A percentile compares a stretch with the other conserved stretches of the same genome.
These are phyloP conservation scores for Lasiodiplodia theobromae DNA, from an alignment of 2,329 filamentous ascomycete species.

Conservation along the genomic window DNA sequence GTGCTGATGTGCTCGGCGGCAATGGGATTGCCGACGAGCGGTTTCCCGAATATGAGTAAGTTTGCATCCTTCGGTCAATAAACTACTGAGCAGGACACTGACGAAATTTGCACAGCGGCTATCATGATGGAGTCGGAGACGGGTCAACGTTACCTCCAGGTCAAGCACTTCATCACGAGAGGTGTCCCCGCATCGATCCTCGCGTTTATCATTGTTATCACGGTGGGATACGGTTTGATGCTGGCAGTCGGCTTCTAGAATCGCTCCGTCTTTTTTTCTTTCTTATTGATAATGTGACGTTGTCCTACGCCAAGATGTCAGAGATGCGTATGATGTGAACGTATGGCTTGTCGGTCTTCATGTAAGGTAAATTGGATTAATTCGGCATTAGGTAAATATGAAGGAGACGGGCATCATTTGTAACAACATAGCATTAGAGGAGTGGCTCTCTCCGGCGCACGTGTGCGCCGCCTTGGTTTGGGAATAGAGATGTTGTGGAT, in stretches of 20 bases:
- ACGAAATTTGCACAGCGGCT: constrained; percentile 66
- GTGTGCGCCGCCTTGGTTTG: background rate
- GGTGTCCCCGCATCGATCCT: constrained; percentile 88
- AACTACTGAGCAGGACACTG: background rate
- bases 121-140: constrained; percentile 96
- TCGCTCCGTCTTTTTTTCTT: background rate
- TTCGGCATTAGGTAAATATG: background rate
- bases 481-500: background rate
- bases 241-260: constrained; percentile 70
- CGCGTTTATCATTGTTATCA: constrained; percentile 81
- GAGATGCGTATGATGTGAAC: background rate
- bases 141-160: constrained; percentile 87
- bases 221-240: constrained; percentile 92
- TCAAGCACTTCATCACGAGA: constrained; percentile 94
- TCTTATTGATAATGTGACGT: background rate
- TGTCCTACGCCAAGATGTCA: background rate
- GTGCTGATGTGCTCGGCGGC: constrained; percentile 98
- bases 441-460: background rate
- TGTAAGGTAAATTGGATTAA: background rate
- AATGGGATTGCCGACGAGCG: constrained; percentile 94
- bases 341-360: background rate
- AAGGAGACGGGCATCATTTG: background rate
- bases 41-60: constrained; percentile 99
- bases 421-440: constrained; percentile 21
- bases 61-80: constrained; percentile 40